Evolutionary conservation across 2,329 filamentous ascomycete genomes (phyloP), one percentile per base, ranked within the genome.

Genomic region (Botryotinia convoluta): DNA sequence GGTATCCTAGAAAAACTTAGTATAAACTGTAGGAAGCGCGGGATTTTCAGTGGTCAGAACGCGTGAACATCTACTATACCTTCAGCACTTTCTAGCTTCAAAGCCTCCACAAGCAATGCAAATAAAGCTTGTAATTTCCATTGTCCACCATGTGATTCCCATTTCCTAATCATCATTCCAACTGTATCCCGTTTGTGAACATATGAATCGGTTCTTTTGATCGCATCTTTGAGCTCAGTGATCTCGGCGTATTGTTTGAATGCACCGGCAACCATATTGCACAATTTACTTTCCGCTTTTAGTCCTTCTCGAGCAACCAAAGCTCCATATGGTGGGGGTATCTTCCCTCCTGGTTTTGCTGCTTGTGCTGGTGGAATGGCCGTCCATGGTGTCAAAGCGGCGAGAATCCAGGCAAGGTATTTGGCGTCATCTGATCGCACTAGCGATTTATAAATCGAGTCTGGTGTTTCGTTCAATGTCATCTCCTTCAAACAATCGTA

Each of bases 371-470:
- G 83, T 80, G 75, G 83, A 73, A 84, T 84, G 79, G 84, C 89
- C 80, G 85, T 84, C 90, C 93, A 98, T 0, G 95, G 95, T 22
- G 89, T 87, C 37, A 97, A 82, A 8, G 93, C 90, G 3, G 91
- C 89, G 32, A 97, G 86, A 29, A 92, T 84, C 94, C 95, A 98
- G 10, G 91, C 88, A 62, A 91, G 84, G 80, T 92, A 95, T n/a
- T 83, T 80, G 29, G 91, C 91, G 69, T 93, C 89, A 0, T 88
- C 83, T 70, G 89, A 88, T 22, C 86, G 86, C 16, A 94, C 82
- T 1, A 97, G 85, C 2, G 86, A 79, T 42, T 84, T 78, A 73
- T 87, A 85, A 76, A 88, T 83, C 26, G 87, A 86, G 0, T 84
- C 84, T 1, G 84, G 83, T 3, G 81, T 84, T 62, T 80, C 81